Base-by-base conservation (phyloP, 2,329 filamentous ascomycete genomes). In the Tolypocladium tropicale region DNA sequence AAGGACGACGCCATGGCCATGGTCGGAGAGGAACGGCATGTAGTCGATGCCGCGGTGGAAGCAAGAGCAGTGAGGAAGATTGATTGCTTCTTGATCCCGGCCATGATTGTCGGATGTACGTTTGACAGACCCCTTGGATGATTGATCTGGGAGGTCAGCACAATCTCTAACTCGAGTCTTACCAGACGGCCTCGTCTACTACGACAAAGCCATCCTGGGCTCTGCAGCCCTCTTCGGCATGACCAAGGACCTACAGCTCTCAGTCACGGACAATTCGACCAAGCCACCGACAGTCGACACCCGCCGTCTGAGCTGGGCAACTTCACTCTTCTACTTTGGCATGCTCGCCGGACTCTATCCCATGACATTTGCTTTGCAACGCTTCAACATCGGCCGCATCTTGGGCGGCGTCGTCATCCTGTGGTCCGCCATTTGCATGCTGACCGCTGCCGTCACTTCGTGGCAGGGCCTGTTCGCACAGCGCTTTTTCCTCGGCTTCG, bases 281-380 rank as follows among this genome's bases (percentile, higher is more conserved):
- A 67, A 62, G 1, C 84, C 85, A 0, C 77, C 80, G 0, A 79
- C 78, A 0, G 80, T 79, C 18, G 80, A 87, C 64, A 90, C 88
- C 0, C 78, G 80, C 0, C 79, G 88, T 12, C 78, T 91, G 32
- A 85, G 80, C 61, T 91, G 87, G 88, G 88, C 88, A 2, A 90
- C 86, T 0, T 90, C 85, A 0, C 76, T 90, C 63, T 90, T 91
- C 73, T 91, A 90, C 73, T 90, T 91, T 61, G 88, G 88, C 39
- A 88, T 89, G 85, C 76, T 92, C 2, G 83, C 80, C 0, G 88
- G 88, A 0, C 73, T 88, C 3, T 90, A 89, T 59, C 88, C 87
- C 2, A 83, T 90, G 80, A 85, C 85, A 0, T 89, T 86, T 58
- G 74, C 81, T 0, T 74, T 89, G 1, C 88, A 91, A 68, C 80